Evolutionary conservation across 345 rosid genomes (phyloP).

Genomic region (Barbarea vulgaris): DNA sequence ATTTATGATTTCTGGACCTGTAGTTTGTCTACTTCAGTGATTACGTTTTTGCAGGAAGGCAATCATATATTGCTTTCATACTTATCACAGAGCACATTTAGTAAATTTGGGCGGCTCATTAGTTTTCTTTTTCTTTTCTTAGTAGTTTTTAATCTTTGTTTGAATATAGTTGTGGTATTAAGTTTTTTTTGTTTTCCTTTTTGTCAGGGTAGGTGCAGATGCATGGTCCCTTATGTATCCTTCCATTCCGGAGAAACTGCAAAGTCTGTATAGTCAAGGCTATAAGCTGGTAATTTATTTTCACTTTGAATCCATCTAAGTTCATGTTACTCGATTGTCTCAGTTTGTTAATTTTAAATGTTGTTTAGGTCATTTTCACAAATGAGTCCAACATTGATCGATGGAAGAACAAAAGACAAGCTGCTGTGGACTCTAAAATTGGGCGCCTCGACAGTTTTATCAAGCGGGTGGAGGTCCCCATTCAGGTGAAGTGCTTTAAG

Average conservation of each 20-base stretch:
- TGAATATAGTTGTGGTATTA: not conserved
- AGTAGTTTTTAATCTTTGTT: not conserved
- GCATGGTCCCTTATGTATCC: constrained; percentile 95
- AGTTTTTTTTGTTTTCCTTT: not conserved
- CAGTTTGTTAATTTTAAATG: constrained; percentile 15
- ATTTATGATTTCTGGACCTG: not conserved
- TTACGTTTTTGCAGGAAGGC: not conserved
- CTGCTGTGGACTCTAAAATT: constrained; percentile 84
- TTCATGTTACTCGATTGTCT: not conserved
- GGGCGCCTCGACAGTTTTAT: constrained; percentile 88
- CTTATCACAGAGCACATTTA: not conserved
- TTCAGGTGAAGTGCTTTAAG: constrained; percentile 62
- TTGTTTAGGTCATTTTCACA: constrained; percentile 78
- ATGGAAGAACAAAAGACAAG: constrained; percentile 95
- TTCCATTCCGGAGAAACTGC: constrained; percentile 83
- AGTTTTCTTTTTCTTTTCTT: not conserved
- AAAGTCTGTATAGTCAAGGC: constrained; percentile 72
- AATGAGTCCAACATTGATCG: constrained; percentile 97
- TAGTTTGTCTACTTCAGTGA: not conserved
- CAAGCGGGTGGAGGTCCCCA: constrained; percentile 70
- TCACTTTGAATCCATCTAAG: not conserved
- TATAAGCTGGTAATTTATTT: constrained; percentile 72
- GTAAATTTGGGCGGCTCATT: not conserved
- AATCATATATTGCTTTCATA: not conserved
- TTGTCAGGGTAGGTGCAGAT: constrained; percentile 80